Evolutionary conservation across 192 early-diverging fungal species (phyloP).

Genomic region (Dissophora globulifera): DNA sequence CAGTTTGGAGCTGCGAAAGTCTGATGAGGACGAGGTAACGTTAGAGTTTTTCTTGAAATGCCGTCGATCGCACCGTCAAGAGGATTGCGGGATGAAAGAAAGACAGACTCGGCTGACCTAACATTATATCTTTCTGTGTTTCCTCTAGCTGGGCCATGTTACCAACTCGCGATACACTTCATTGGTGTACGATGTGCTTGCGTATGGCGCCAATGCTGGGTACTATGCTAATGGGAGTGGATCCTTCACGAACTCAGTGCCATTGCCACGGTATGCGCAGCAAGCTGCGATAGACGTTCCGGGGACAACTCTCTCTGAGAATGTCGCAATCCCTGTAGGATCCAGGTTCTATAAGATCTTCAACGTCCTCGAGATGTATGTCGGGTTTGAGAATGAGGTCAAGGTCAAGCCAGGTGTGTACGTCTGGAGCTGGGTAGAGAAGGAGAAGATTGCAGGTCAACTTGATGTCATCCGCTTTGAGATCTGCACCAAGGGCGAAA

Average conservation of each 20-base stretch:
- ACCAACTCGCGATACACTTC: conserved; percentile 28
- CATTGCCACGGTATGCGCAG: background rate
- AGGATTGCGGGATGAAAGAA: no score
- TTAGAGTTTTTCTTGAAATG: no score
- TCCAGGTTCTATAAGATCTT: conserved; percentile 19
- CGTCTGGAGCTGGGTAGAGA: conserved; percentile 46
- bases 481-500: conserved; percentile 8
- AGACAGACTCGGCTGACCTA: no score
- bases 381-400: conserved; percentile 32
- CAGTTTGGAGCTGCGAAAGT: conserved; percentile 11
- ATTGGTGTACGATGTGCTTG: conserved; percentile 16
- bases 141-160: conserved; percentile 28
- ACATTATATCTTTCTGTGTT: no score
- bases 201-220: conserved; percentile 17
- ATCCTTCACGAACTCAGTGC: background rate
- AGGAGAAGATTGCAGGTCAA: background rate
- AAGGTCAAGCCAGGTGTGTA: conserved; percentile 10
- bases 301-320: background rate
- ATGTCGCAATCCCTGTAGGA: conserved; percentile 11
- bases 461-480: conserved; percentile 23
- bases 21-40: conserved; percentile 34
- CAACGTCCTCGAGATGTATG: conserved; percentile 25
- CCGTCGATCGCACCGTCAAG: no score
- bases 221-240: conserved; percentile 42
- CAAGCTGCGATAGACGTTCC: background rate